Evolutionary conservation across 192 early-diverging fungal genomes (phyloP), one percentile per base, ranked within the genome.

Genomic region (Backusella macrospora): DNA sequence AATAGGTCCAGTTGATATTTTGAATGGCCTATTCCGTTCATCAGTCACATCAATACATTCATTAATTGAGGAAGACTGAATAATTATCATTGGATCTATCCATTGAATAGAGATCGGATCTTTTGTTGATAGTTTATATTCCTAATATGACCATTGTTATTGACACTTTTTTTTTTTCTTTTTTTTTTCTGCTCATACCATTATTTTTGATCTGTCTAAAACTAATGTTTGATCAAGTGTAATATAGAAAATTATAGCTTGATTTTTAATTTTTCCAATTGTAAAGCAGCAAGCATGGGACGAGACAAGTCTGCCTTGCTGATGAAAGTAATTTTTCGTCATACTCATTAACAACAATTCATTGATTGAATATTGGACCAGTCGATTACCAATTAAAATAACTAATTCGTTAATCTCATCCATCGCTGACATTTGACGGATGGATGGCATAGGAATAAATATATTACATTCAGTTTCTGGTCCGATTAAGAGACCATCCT

Each of bases 31-130:
- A 13, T 59, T 10, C 52, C 7, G 9, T 0, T 59, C 21, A 26
- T 59, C 18, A 13, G 21, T 13, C 21, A 59, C 26, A 68, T 68
- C 67, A 68, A 68, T 68, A 29, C 45, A 26, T 26, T 68, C 67
- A 6, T 34, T 16, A 45, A 34, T 45, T 1, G 21, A 59, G 1
- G 26, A 10, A 26, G 67, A 68, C 47, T 23, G 38, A 23, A 68
- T 47, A 2, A 68, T 29, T 4, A 68, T 15, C 5, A 43, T 9
- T 13, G 23, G 10, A 38, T 68, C 42, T 13, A 68, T 68, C 3
- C 43, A 46, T 29, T 68, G 67, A 18, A 68, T 47, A 34, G 21
- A 43, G 16, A 46, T 37, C 2, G 67, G 44, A 68, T 68, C 67
- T 47, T 68, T 46, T 21, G 44, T 45, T 14, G 14, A 15, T 14